Evolutionary conservation across 140 eudicot species (phyloP).

Genomic region (Oenanthe javanica): DNA sequence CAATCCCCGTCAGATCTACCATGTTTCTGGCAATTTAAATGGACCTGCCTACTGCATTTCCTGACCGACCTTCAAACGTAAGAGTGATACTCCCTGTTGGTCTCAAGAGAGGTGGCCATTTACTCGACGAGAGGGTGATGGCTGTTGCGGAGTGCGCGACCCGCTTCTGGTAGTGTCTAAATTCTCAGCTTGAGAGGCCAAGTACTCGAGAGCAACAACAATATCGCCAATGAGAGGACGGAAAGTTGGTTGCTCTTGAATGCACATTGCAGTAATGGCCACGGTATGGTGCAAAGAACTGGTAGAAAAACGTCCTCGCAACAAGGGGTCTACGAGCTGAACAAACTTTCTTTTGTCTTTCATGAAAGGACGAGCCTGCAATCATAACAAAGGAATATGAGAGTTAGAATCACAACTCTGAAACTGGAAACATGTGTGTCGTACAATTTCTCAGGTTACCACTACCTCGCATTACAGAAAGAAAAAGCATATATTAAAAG

Average conservation of each 20-base stretch:
- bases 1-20: not conserved
- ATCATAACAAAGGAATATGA: not conserved
- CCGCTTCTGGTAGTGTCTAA: not conserved
- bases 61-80: not conserved
- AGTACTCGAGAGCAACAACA: conserved; percentile 71
- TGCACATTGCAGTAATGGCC: conserved; percentile 67
- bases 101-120: not conserved
- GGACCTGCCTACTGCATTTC: not conserved
- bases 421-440: not conserved
- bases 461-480: not conserved
- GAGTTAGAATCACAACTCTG: not conserved
- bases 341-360: conserved; percentile 53
- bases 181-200: conserved; percentile 44
- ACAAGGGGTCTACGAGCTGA: conserved; percentile 62
- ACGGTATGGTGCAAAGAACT: conserved; percentile 63
- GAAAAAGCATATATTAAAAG: not conserved
- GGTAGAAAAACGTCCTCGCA: conserved; percentile 41
- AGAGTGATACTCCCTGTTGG: not conserved
- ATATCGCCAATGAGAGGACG: conserved; percentile 73
- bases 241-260: conserved; percentile 69
- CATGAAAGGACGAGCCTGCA: conserved; percentile 66
- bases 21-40: not conserved
- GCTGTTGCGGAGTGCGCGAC: conserved; percentile 3
- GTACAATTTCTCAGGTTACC: not conserved
- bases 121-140: conserved; percentile 1